Evolutionary conservation across 2,329 filamentous ascomycete genomes (phyloP), one percentile per base, ranked within the genome.

Genomic region (Xylariaceae sp.): DNA sequence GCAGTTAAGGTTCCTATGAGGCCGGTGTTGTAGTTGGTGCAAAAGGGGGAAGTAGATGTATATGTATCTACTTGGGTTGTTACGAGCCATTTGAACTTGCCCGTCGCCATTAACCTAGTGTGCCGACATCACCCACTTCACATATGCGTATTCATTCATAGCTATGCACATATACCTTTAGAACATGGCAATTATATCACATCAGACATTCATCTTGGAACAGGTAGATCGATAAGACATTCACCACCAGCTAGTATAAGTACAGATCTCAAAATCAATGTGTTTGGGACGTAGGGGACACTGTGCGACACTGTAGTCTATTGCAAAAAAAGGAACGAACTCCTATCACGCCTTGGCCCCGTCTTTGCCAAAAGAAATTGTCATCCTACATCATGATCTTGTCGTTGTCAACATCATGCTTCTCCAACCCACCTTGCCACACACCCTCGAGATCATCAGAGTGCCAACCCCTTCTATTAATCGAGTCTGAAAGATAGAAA

Each of bases 371-470:
- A 47, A 56, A 49, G 16, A 53, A 51, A 26, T 43, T 52, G 41
- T 55, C 52, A 58, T 61, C 54, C 58, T 59, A 61, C 23, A 45
- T 66, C 53, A 37, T 64, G 46, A 62, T 61, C 62, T 62, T 46
- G 39, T 62, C 37, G 28, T 31, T 21, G 46, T 45, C 39, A 39
- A 48, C 21, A 34, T 36, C 50, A 23, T 46, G 41, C 47, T 50
- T 45, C 23, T 34, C 51, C 37, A 52, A 59, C 47, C 51, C 43
- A 36, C 24, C 19, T 41, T 4, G 19, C 47, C 43, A 33, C 33
- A 37, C 40, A 46, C 19, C 33, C 24, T 55, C 47, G n/a, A 45
- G 23, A 52, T 28, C 43, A 19, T 31, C 17, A 24, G 16, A 51
- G 44, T 28, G 16, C 17, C 14, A 24, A 31, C 19, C 28, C 41